Conservation (phyloP, 352 stramenopile genomes). For the Plasmopara muralis region DNA sequence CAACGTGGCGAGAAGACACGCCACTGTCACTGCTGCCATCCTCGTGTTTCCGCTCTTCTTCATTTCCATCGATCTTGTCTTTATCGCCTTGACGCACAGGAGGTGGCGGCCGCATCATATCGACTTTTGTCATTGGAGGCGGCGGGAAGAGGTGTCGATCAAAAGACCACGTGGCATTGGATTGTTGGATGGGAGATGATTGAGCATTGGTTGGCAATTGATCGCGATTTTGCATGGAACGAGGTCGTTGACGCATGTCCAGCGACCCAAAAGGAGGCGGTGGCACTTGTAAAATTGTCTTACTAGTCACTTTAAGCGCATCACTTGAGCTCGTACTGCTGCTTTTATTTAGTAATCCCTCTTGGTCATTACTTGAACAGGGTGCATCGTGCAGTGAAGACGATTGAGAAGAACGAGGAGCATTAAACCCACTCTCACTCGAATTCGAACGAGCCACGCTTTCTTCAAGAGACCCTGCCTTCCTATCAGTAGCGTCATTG, state of each 20-base stretch:
- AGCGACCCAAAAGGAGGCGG: conserved; percentile 31
- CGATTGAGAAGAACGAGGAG: background rate
- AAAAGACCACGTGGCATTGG: background rate
- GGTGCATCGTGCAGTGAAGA: background rate
- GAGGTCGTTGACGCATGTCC: conserved; percentile 45
- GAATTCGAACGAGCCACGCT: conserved; percentile 6
- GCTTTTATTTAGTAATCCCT: background rate
- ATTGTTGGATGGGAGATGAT: conserved; percentile 9
- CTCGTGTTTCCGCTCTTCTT: conserved; percentile 27
- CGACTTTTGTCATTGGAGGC: conserved; percentile 27
- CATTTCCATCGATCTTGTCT: conserved; percentile 3
- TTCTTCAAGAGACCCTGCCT: conserved; percentile 1
- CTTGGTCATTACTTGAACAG: background rate
- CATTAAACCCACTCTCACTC: background rate
- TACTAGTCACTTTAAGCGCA: conserved; percentile 7
- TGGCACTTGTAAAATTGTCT: conserved; percentile 21
- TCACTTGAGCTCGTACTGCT: background rate
- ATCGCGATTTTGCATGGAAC: conserved; percentile 15
- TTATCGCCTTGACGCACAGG: background rate
- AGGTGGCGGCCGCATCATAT: conserved; percentile 41
- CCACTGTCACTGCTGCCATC: conserved; percentile 15
- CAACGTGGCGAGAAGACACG: conserved; percentile 2
- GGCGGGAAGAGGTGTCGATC: conserved; percentile 17
- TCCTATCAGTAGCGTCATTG: conserved; percentile 2
- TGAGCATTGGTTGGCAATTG: background rate